A percentile compares a stretch with the other conserved stretches of the same genome.
These are phyloP conservation scores for Brettanomyces custersianus DNA, from an alignment of 805 yeast species.

Conservation along the genomic window DNA sequence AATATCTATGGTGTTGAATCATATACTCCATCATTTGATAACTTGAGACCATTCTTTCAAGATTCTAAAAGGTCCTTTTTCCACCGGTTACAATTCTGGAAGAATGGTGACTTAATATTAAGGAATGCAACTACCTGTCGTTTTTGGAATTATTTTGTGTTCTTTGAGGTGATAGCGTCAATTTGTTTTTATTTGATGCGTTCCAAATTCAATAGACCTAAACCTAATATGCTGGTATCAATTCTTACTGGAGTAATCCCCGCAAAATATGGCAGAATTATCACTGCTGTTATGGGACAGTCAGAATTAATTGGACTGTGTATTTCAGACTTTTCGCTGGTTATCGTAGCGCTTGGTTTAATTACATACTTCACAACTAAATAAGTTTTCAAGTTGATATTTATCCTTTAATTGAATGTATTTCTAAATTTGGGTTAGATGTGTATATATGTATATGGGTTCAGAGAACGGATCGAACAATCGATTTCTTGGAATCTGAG, in stretches of 20 bases:
- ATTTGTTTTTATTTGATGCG: constrained; percentile 9
- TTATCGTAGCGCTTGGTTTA: constrained; percentile 18
- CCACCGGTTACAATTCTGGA: constrained; percentile 7
- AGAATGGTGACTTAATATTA: constrained; percentile 6
- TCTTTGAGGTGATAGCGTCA: constrained; percentile 15
- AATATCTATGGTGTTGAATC: constrained; percentile 1
- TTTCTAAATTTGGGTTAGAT: too few species aligned
- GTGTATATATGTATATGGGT: too few species aligned
- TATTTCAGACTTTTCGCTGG: constrained; percentile 19
- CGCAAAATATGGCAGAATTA: constrained; percentile 7
- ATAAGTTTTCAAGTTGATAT: too few species aligned
- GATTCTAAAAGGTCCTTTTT: constrained; percentile 2
- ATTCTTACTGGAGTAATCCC: constrained; percentile 18
- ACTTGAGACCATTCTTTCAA: constrained; percentile 5
- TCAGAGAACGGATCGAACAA: background rate
- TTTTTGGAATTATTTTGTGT: constrained; percentile 18
- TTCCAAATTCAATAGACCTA: constrained; percentile 8
- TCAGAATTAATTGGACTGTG: constrained; percentile 17
- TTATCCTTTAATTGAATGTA: too few species aligned
- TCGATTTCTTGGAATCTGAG: constrained; percentile 31
- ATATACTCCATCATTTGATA: constrained; percentile 3
- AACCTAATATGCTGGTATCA: constrained; percentile 11
- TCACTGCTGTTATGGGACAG: constrained; percentile 15
- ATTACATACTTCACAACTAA: constrained; percentile 7
- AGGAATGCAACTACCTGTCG: constrained; percentile 4